Evolutionary conservation across 2,329 filamentous ascomycete genomes (phyloP), one percentile per base, ranked within the genome.

Genomic region (Fusarium temperatum): DNA sequence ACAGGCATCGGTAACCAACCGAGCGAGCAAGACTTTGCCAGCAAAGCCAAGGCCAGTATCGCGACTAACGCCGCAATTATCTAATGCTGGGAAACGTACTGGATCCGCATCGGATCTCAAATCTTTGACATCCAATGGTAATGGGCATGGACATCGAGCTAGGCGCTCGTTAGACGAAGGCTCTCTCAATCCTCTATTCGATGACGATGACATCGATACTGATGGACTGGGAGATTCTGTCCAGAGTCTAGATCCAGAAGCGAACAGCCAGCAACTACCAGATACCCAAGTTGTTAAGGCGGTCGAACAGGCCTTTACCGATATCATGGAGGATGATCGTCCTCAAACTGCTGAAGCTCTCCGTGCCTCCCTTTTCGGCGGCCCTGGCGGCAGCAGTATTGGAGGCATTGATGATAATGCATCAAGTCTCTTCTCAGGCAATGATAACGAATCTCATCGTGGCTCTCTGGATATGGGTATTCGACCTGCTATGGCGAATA

Each of bases 271-370:
- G 15, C 87, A 87, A 66, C 86, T 86, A 1, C 92, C 93, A 11
- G 93, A 98, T 78, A 93, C 89, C 2, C 89, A 92, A 68, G 92
- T 98, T 35, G 95, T 99, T 11, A 91, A 97, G 82, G 96, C 94
- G 8, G 96, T 99, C 89, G 95, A 98, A 81, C 91, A 93, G 74
- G 96, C 95, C 22, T 86, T 99, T 55, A 97, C 93, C 74, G 93
- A 95, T 73, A 99, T 99, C 71, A 93, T 99, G 86, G 94, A 94
- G 75, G 91, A 95, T 74, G 90, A 93, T 54, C 90, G 87, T 39
- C 88, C 88, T 20, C 84, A 93, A 56, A 90, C 89, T 26, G 87
- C 89, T 3, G 90, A 92, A 75, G 91, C 92, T 73, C 81, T 92
- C 22, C 85, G 90, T 45, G 89, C 89, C 22, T 94, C 92, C 0